Percentiles rank a stretch among this genome's conserved stretches.
Evolutionary conservation across 2,329 filamentous ascomycete species (phyloP).

Genomic region (Rosellinia necatrix): DNA sequence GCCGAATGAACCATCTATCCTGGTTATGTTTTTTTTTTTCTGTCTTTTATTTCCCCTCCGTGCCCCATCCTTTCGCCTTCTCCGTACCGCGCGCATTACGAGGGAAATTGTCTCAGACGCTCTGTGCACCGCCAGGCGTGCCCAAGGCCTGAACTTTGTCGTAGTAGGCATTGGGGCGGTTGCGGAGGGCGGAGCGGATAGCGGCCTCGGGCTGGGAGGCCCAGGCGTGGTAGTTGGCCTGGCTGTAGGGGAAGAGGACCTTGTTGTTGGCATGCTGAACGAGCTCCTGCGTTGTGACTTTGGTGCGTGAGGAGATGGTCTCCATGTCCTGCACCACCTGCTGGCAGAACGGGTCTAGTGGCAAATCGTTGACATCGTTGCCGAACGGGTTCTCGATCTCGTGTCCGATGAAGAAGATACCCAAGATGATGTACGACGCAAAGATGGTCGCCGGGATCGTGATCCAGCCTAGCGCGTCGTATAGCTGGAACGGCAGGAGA

Average conservation of each 20-base stretch:
- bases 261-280: slow-evolving; percentile 52
- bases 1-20: no score
- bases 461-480: slow-evolving; percentile 66
- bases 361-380: slow-evolving; percentile 80
- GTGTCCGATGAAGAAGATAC: slow-evolving; percentile 72
- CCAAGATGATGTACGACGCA: slow-evolving; percentile 82
- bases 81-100: neutral
- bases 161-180: slow-evolving; percentile 32
- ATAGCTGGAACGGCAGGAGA: slow-evolving; percentile 81
- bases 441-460: slow-evolving; percentile 76
- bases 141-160: neutral
- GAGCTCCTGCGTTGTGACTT: slow-evolving; percentile 56
- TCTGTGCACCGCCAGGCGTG: neutral
- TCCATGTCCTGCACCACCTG: slow-evolving; percentile 77
- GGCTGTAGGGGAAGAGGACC: slow-evolving; percentile 54
- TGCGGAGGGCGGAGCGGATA: slow-evolving; percentile 36
- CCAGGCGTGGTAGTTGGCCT: slow-evolving; percentile 38
- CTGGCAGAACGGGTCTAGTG: slow-evolving; percentile 75
- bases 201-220: slow-evolving; percentile 35
- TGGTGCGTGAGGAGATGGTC: slow-evolving; percentile 65
- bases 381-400: slow-evolving; percentile 89
- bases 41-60: no score
- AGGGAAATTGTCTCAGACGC: slow-evolving; percentile 7
- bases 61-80: neutral
- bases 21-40: no score